Conservation (phyloP, 345 rosid species). For the Corymbia maculata region DNA sequence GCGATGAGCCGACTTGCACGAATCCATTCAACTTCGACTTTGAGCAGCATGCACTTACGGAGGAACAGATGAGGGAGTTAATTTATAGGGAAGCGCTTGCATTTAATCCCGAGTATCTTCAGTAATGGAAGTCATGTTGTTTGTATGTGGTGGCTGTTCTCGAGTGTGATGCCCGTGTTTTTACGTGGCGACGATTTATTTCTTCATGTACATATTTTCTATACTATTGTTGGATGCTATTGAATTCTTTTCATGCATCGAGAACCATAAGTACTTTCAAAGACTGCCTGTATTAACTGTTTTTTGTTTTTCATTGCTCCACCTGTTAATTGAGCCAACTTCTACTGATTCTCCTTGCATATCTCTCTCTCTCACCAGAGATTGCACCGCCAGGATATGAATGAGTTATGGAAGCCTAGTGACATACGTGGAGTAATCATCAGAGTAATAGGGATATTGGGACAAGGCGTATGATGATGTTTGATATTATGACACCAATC, state of each 20-base stretch:
- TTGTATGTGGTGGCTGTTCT: neutral
- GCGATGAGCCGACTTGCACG: slow-evolving; percentile 71
- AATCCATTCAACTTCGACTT: slow-evolving; percentile 66
- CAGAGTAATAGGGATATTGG: neutral
- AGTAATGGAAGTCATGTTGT: neutral
- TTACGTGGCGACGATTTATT: neutral
- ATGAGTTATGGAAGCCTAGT: neutral
- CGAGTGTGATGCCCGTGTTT: slow-evolving; percentile 5
- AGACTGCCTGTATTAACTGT: neutral
- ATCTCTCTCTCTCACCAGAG: neutral
- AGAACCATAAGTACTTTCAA: neutral
- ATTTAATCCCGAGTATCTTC: slow-evolving; percentile 69
- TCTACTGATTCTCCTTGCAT: neutral
- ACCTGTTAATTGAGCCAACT: neutral
- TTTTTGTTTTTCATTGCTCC: neutral
- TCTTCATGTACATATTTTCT: neutral
- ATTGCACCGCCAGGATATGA: neutral
- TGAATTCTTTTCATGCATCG: neutral
- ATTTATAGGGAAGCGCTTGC: slow-evolving; percentile 77
- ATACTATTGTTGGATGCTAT: slow-evolving; percentile 3
- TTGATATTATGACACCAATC: neutral
- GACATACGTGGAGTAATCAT: neutral
- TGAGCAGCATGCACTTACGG: slow-evolving; percentile 57
- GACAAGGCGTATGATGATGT: neutral
- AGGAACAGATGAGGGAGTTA: slow-evolving; percentile 79